Evolutionary conservation across 768 basidiomycete genomes (phyloP).

Genomic region (Leccinum rimulosum): DNA sequence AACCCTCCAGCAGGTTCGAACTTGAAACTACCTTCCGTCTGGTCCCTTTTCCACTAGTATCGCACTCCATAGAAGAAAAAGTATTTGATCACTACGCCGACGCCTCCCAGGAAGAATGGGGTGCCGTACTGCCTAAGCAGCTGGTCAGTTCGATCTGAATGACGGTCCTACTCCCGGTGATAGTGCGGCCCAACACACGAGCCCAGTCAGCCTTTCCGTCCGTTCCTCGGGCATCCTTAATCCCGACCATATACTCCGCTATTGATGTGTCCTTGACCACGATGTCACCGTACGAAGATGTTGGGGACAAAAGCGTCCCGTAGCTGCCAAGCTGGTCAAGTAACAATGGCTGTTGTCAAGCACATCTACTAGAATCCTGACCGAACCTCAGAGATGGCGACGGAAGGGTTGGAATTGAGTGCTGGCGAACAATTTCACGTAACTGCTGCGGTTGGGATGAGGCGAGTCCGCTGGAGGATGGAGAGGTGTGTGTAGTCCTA

Average conservation of each 20-base stretch:
- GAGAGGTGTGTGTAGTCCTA: conserved; percentile 71
- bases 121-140: conserved; percentile 77
- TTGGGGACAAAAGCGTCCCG: conserved; percentile 67
- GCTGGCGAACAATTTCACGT: conserved; percentile 66
- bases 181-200: conserved; percentile 65
- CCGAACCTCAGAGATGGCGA: conserved; percentile 19
- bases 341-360: conserved; percentile 66
- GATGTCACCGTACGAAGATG: conserved; percentile 75
- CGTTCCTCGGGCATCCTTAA: conserved; percentile 70
- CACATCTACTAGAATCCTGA: conserved; percentile 28
- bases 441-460: conserved; percentile 83
- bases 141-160: conserved; percentile 69
- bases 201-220: conserved; percentile 63
- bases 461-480: conserved; percentile 79
- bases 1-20: conserved; percentile 75
- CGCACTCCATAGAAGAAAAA: conserved; percentile 73
- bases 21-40: conserved; percentile 75
- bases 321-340: conserved; percentile 74
- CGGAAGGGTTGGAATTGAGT: conserved; percentile 57
- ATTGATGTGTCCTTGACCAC: conserved; percentile 60
- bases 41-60: conserved; percentile 68
- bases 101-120: conserved; percentile 56
- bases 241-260: conserved; percentile 57
- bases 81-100: conserved; percentile 61
- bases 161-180: conserved; percentile 68